phyloP scores from a whole-genome alignment of 129 eudicot species.

The Helichrysum umbraculigerum region DNA sequence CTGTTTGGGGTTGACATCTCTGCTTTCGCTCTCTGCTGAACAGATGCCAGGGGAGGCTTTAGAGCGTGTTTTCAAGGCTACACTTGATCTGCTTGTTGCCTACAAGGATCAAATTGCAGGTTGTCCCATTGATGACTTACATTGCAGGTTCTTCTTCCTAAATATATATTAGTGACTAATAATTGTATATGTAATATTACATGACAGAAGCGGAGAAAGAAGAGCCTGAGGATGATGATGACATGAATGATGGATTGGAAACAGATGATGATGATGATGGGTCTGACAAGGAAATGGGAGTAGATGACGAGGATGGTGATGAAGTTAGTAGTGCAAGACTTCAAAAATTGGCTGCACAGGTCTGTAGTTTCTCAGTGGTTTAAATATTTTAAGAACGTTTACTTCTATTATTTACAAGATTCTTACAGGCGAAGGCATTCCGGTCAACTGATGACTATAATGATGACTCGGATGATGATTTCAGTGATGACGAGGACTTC shows the following conservation, averaged over 20 bases:
- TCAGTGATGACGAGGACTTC: slow-evolving; percentile 86
- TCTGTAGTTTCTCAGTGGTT: slow-evolving; percentile 8
- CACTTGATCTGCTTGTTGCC: slow-evolving; percentile 90
- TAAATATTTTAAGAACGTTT: neutral
- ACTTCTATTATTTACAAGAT: neutral
- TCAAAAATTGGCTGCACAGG: slow-evolving; percentile 84
- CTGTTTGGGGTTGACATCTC: slow-evolving; percentile 91
- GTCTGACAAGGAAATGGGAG: slow-evolving; percentile 90
- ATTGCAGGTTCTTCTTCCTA: neutral
- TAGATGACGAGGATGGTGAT: slow-evolving; percentile 78
- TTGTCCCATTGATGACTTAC: slow-evolving; percentile 9
- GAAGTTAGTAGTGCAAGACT: slow-evolving; percentile 66
- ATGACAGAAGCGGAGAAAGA: slow-evolving; percentile 65
- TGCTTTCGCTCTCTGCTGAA: slow-evolving; percentile 78
- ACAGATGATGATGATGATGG: slow-evolving; percentile 73
- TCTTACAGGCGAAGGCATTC: slow-evolving; percentile 71
- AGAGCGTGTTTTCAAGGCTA: slow-evolving; percentile 88
- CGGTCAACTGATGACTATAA: slow-evolving; percentile 57
- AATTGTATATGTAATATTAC: slow-evolving; percentile 1
- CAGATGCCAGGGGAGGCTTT: slow-evolving; percentile 87
- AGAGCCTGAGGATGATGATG: slow-evolving; percentile 66
- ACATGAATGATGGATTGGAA: slow-evolving; percentile 74
- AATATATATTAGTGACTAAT: neutral
- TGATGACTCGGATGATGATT: slow-evolving; percentile 79
- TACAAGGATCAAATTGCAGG: slow-evolving; percentile 98